These are phyloP conservation scores for Ceriops decandra DNA, from an alignment of 345 rosid species.

Conservation along the genomic window DNA sequence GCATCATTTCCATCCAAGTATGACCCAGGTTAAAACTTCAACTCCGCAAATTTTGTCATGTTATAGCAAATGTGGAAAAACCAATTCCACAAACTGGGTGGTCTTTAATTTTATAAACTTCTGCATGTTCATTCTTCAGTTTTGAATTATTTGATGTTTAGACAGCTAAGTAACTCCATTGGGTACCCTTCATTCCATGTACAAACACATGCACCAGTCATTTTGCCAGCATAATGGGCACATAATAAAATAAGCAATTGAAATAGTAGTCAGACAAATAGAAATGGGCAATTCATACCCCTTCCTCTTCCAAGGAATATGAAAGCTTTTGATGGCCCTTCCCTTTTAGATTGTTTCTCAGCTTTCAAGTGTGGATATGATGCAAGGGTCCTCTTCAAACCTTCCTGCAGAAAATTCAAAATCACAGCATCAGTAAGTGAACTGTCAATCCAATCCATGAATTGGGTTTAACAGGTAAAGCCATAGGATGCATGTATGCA, in stretches of 20 bases:
- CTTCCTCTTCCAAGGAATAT: slow-evolving; percentile 72
- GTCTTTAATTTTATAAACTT: not conserved
- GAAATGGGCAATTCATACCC: slow-evolving; percentile 38
- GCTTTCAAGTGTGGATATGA: slow-evolving; percentile 74
- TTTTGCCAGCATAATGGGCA: not conserved
- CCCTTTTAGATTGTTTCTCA: slow-evolving; percentile 53
- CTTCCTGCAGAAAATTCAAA: slow-evolving; percentile 58
- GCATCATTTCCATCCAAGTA: not conserved
- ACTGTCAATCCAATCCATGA: not conserved
- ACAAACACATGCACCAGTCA: no score
- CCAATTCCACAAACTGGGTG: not conserved
- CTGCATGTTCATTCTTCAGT: not conserved
- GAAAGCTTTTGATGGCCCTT: slow-evolving; percentile 79
- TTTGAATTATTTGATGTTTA: not conserved
- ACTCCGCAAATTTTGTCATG: not conserved
- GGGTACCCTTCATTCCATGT: no score
- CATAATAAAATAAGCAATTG: not conserved
- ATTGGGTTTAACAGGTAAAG: not conserved
- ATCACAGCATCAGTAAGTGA: not conserved
- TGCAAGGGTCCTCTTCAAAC: slow-evolving; percentile 65
- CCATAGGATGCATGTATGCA: not conserved
- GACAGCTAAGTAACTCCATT: no score
- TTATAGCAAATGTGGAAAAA: not conserved
- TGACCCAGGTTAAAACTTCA: not conserved
- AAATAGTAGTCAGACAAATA: not conserved